Evolutionary conservation across 164 flowering plant species (phyloP).

Genomic region (Vitis rupestris): DNA sequence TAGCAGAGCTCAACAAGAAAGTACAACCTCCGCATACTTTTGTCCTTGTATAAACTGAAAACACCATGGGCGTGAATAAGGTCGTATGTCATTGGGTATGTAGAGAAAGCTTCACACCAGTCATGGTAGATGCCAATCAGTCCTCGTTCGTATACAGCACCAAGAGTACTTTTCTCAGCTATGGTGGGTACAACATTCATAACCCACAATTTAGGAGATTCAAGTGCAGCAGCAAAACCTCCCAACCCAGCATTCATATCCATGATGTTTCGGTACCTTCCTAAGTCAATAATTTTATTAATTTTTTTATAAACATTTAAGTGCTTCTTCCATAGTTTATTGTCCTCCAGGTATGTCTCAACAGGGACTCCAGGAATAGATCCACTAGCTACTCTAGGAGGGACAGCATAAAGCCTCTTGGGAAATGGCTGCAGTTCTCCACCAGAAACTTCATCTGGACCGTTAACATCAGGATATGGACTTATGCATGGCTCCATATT

Average conservation of each 20-base stretch:
- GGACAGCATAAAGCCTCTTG: constrained; percentile 70
- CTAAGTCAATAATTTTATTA: constrained; percentile 66
- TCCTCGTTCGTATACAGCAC: constrained; percentile 81
- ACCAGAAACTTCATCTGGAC: constrained; percentile 55
- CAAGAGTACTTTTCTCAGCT: constrained; percentile 70
- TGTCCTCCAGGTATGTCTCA: constrained; percentile 74
- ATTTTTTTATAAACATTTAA: constrained; percentile 71
- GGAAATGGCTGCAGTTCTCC: constrained; percentile 70
- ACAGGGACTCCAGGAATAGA: constrained; percentile 72
- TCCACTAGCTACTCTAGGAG: constrained; percentile 79
- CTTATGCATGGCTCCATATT: constrained; percentile 82
- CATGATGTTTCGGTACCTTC: constrained; percentile 90
- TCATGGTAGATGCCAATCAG: constrained; percentile 94
- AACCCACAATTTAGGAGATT: constrained; percentile 78
- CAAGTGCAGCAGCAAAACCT: constrained; percentile 83
- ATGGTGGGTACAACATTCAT: constrained; percentile 97
- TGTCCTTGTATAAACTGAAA: constrained; percentile 80
- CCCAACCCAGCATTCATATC: constrained; percentile 98
- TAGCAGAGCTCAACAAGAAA: too few relatives aligned
- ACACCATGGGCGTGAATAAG: constrained; percentile 82
- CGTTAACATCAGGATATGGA: constrained; percentile 54
- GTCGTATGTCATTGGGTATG: constrained; percentile 94
- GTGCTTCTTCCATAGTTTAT: constrained; percentile 76
- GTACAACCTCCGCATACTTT: too few relatives aligned
- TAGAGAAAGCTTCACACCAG: constrained; percentile 97